Evolutionary conservation across 108 stramenopile species (phyloP), one percentile per base, ranked within the genome.

Genomic region (Skeletonema marinoi): DNA sequence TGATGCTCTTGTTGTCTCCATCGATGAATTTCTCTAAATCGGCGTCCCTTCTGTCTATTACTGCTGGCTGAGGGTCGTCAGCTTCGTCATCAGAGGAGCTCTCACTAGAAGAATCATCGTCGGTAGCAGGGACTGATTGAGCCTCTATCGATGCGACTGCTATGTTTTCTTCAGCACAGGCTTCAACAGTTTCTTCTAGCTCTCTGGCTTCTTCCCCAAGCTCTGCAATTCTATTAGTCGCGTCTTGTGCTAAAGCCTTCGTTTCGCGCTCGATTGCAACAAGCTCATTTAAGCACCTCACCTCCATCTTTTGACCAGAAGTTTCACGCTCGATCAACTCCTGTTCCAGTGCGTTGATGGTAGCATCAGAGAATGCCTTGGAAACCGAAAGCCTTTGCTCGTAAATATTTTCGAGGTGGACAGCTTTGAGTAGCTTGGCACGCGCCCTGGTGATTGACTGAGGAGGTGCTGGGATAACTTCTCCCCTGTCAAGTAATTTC

Each of bases 271-370:
- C 82, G 38, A 78, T 78, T n/a, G 33, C 36, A 65, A 83, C 58
- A 10, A 83, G 77, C 39, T 83, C 82, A 74, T 83, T 83, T 67
- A 83, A 66, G 51, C 76, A 83, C 25, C 82, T 65, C 1, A 78
- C 77, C 66, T 83, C 82, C 82, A 83, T 77, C 60, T 83, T 42
- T 66, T 83, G 76, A 9, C 73, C 68, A 2, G 76, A 65, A 31
- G 46, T 33, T 67, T 83, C 82, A 48, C 82, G 73, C 4, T 83
- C 82, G 19, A 66, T 32, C 5, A 83, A 51, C 48, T 83, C 82
- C 39, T 83, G 77, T 46, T 83, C 82, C 25, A 83, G 71, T 19
- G 82, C 82, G 60, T 83, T 83, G 25, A 83, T 83, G 16, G 82
- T 73, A 60, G 82, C 82, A 74, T 83, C 82, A 48, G 71, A 77